Evolutionary conservation across 1,139 yeast genomes (phyloP).

Genomic region (Pichia sp.): DNA sequence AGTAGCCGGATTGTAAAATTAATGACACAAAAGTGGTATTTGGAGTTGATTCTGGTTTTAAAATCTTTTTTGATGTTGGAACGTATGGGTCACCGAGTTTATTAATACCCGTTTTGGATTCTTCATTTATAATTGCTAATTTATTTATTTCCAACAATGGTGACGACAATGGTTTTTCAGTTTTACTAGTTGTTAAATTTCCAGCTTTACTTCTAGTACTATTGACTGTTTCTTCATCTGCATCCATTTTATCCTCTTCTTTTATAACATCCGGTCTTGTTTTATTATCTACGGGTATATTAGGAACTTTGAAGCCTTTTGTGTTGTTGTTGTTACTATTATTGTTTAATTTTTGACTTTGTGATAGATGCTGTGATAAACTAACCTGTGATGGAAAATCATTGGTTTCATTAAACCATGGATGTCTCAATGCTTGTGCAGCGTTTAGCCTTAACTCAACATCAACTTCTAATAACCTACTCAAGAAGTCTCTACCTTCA

Average conservation of each 20-base stretch:
- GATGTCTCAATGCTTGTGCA: slow-evolving; percentile 60
- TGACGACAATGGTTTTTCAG: background rate
- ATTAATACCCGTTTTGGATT: background rate
- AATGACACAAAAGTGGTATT: slow-evolving; percentile 15
- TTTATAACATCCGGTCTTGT: background rate
- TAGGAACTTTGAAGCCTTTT: slow-evolving; percentile 12
- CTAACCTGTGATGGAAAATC: slow-evolving; percentile 42
- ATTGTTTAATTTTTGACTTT: slow-evolving; percentile 6
- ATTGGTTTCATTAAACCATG: slow-evolving; percentile 48
- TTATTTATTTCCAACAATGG: background rate
- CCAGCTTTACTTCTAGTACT: background rate
- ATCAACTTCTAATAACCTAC: slow-evolving; percentile 63
- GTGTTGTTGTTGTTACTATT: background rate
- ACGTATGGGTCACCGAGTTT: background rate
- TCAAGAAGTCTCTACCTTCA: slow-evolving; percentile 64
- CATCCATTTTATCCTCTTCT: background rate
- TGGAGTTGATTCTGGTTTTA: background rate
- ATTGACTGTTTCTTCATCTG: background rate
- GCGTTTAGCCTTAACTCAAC: slow-evolving; percentile 70
- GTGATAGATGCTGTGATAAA: slow-evolving; percentile 51
- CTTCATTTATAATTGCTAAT: background rate
- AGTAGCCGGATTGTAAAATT: background rate
- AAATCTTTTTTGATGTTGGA: background rate
- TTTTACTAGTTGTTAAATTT: background rate
- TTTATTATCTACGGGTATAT: slow-evolving; percentile 7